phyloP scores from a whole-genome alignment of 2,329 filamentous ascomycete genomes.

The Phialophora verrucosa region DNA sequence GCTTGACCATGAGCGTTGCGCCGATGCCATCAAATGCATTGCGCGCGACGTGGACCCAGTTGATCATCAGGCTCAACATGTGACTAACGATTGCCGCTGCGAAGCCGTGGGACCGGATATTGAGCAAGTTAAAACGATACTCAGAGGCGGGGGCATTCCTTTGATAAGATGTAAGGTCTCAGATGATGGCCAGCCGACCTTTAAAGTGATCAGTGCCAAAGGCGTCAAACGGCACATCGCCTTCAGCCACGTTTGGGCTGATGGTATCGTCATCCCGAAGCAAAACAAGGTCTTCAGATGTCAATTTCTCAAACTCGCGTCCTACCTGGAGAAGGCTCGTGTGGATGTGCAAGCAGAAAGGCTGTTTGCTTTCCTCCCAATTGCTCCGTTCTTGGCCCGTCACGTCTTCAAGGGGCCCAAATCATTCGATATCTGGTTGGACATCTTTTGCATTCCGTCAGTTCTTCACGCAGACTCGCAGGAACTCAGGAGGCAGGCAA shows the following conservation, averaged over 20 bases:
- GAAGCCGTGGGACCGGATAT: neutral
- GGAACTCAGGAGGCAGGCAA: conserved; percentile 13
- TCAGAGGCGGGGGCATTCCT: neutral
- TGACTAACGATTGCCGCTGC: neutral
- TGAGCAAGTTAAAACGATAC: neutral
- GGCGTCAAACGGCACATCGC: neutral
- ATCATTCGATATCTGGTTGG: conserved; percentile 18
- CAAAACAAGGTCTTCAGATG: neutral
- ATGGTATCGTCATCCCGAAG: neutral
- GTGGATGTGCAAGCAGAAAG: neutral
- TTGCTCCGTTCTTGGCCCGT: neutral
- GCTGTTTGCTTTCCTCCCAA: neutral
- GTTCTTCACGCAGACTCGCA: conserved; percentile 5
- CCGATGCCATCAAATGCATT: neutral
- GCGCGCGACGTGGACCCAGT: neutral
- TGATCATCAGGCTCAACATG: neutral
- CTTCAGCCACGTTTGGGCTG: neutral
- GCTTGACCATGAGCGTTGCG: conserved; percentile 2
- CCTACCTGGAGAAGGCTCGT: neutral
- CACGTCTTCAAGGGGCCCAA: conserved; percentile 26
- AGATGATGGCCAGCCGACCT: neutral
- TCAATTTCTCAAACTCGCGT: neutral
- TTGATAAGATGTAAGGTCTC: conserved; percentile 1
- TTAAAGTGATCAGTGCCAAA: neutral
- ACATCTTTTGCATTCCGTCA: conserved; percentile 16